Conservation (phyloP, 371 early-diverging fungal genomes). For the Umbelopsis sp. region DNA sequence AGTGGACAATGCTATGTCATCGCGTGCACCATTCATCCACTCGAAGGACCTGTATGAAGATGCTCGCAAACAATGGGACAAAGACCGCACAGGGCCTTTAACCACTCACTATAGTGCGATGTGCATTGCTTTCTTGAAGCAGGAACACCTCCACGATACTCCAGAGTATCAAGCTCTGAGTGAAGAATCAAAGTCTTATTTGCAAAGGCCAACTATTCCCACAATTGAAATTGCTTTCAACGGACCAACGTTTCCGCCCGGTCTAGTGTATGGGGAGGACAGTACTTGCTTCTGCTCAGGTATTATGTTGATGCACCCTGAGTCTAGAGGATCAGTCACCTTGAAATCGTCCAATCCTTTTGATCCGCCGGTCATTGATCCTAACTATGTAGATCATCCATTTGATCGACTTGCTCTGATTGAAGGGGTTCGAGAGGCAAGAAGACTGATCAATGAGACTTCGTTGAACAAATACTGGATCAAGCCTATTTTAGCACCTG, state of each 20-base stretch:
- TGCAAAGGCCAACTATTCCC: neutral
- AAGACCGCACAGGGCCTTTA: neutral
- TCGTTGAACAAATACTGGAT: neutral
- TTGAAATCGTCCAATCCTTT: neutral
- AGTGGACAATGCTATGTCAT: neutral
- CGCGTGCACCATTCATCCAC: neutral
- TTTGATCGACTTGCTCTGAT: neutral
- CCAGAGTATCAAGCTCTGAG: neutral
- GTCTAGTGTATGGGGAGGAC: neutral
- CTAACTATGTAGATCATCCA: neutral
- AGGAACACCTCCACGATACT: neutral
- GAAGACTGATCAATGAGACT: neutral
- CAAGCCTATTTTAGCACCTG: neutral
- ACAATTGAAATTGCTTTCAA: neutral
- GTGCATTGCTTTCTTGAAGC: neutral
- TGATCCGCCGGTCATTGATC: neutral
- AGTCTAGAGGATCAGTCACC: constrained; percentile 14
- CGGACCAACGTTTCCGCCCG: neutral
- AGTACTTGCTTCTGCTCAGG: neutral
- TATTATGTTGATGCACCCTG: neutral
- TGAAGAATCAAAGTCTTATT: neutral
- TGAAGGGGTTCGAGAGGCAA: neutral
- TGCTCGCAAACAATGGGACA: constrained; percentile 1
- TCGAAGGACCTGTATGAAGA: neutral
- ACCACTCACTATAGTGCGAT: neutral